phyloP scores from a whole-genome alignment of 2,329 filamentous ascomycete species.

The Ilyonectria sp. region DNA sequence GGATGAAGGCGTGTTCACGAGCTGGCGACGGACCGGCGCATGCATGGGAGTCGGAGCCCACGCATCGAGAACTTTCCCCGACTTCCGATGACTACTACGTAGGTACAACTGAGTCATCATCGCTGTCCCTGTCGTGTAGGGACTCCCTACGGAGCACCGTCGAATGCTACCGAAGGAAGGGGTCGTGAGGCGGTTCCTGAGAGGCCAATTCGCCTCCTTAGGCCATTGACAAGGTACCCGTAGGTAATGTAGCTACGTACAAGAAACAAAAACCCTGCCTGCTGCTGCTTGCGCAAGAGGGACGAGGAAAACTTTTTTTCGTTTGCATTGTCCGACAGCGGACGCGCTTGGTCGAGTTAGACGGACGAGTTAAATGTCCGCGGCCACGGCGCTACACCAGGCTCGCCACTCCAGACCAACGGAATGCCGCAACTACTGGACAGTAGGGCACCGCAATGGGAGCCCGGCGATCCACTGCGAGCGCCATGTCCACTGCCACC shows the following conservation, averaged over 20 bases:
- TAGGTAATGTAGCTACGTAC: not conserved
- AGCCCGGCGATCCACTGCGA: constrained; percentile 7
- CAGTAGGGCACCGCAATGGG: not conserved
- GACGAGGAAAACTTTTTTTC: constrained; percentile 37
- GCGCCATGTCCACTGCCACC: constrained; percentile 44
- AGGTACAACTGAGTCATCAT: constrained; percentile 39
- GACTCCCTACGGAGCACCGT: not conserved
- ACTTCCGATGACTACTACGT: constrained; percentile 38
- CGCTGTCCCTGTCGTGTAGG: constrained; percentile 19
- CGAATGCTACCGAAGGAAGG: not conserved
- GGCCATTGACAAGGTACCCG: not conserved
- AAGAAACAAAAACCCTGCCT: not conserved
- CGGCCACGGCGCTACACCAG: constrained; percentile 20
- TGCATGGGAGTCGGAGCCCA: constrained; percentile 38
- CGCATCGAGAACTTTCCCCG: constrained; percentile 38
- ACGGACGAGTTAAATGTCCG: not conserved
- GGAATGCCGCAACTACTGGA: constrained; percentile 13
- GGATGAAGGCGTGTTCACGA: constrained; percentile 12
- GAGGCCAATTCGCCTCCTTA: not conserved
- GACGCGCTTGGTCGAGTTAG: constrained; percentile 13
- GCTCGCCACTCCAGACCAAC: constrained; percentile 22
- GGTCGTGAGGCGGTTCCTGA: not conserved
- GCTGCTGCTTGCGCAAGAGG: not conserved
- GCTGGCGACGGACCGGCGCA: constrained; percentile 45
- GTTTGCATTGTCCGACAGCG: constrained; percentile 35